Evolutionary conservation across 2,329 filamentous ascomycete species (phyloP).

Genomic region (Neodidymelliopsis sp.): DNA sequence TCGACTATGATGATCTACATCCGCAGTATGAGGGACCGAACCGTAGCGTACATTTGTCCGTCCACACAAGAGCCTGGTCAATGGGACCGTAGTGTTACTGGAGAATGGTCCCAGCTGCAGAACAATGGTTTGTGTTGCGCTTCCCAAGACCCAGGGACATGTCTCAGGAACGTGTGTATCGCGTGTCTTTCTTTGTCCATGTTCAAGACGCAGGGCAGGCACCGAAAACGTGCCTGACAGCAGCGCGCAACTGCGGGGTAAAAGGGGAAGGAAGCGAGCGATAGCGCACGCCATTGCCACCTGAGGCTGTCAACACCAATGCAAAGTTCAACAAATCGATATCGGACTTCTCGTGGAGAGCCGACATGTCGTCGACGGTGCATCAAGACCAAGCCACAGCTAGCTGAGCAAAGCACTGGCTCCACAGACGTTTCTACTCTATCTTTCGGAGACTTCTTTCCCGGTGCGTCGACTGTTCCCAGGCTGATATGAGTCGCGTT

Average conservation of each 20-base stretch:
- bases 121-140: background rate
- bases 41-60: conserved; percentile 9
- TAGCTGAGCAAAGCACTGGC: background rate
- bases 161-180: too few relatives aligned
- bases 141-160: background rate
- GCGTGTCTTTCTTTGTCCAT: background rate
- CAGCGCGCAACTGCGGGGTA: conserved; percentile 2
- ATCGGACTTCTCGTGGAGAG: conserved; percentile 16
- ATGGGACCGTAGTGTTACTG: background rate
- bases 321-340: conserved; percentile 4
- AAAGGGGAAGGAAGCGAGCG: background rate
- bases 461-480: background rate
- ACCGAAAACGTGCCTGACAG: conserved; percentile 6
- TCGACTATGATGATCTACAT: conserved; percentile 11
- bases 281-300: conserved; percentile 2
- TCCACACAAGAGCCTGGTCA: background rate
- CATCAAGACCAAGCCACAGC: background rate
- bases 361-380: conserved; percentile 6
- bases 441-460: background rate
- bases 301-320: conserved; percentile 5
- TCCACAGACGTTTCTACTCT: background rate
- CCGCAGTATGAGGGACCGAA: conserved; percentile 4
- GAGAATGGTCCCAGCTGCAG: background rate
- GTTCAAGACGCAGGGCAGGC: background rate
- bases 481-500: background rate